Base-by-base conservation (phyloP, 805 yeast genomes). In the Candida silvicultrix region DNA sequence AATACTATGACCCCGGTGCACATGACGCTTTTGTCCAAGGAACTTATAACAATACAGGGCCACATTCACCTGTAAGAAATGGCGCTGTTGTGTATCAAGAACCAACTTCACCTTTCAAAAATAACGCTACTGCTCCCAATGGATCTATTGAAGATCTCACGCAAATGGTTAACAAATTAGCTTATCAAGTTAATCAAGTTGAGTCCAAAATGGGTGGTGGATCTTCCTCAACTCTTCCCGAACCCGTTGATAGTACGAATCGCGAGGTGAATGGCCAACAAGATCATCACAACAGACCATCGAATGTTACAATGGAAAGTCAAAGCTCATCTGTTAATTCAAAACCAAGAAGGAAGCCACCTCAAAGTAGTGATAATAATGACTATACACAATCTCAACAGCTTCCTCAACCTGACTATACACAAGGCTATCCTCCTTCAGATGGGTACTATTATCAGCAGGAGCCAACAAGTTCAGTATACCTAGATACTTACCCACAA, bases 151-250 rank as follows among this genome's bases (percentile, higher is more conserved):
- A 65, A 25, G 67, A 60, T 34, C 44, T 71, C 40, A 57, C 57
- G 5, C 56, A 59, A 15, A 64, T 68, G 67, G 68, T 68, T 21
- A 70, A 67, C 41, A 54, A 65, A n/a, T 44, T 58, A 45, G 43
- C 58, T 15, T 52, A 67, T 1, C 57, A 57, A 40, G 60, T 60
- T 21, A 49, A 52, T 32, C 42, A 55, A 8, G 60, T 57, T 14
- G 58, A 52, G 41, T 44, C 36, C 11, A 57, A 55, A 23, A 18
- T 59, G 8, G 57, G 53, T 12, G 20, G 25, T 25, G 42, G 42
- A 22, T 44, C 49, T 18, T 2, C 14, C 8, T 5, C 14, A 7
- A 18, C 8, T 18, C 5, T 10, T 18, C 20, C 37, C 6, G 37
- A 34, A 18, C 15, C 6, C 16, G 5, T 10, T 12, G 25, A 20